Evolutionary conservation across 352 stramenopile species (phyloP).

Genomic region (Phytophthora pluvialis): DNA sequence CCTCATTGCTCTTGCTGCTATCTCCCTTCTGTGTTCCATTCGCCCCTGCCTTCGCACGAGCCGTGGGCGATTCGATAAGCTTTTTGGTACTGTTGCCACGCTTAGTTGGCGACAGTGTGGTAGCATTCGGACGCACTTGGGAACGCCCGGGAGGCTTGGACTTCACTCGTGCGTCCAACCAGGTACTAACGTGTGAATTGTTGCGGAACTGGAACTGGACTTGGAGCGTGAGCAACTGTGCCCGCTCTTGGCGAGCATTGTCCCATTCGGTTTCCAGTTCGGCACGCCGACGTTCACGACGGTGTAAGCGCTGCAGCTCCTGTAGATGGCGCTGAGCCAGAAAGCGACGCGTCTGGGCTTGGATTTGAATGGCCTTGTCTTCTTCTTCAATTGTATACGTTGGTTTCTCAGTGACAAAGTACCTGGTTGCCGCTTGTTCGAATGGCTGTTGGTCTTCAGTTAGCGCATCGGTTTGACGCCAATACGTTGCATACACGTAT

Average conservation of each 20-base stretch:
- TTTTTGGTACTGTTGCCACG: conserved; percentile 15
- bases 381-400: conserved; percentile 76
- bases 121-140: not conserved
- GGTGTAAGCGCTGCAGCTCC: conserved; percentile 35
- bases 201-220: conserved; percentile 28
- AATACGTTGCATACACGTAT: conserved; percentile 52
- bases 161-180: conserved; percentile 26
- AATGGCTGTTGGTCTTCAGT: conserved; percentile 25
- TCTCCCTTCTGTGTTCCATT: conserved; percentile 20
- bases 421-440: conserved; percentile 22
- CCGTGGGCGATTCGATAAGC: conserved; percentile 1
- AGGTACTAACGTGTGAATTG: conserved; percentile 26
- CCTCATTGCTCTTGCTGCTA: not conserved
- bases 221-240: conserved; percentile 55
- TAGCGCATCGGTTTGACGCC: not conserved
- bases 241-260: conserved; percentile 40
- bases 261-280: conserved; percentile 55
- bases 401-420: conserved; percentile 45
- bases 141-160: conserved; percentile 13
- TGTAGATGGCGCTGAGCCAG: conserved; percentile 44
- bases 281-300: conserved; percentile 34
- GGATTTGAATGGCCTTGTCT: conserved; percentile 50
- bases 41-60: conserved; percentile 11
- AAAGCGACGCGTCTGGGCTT: conserved; percentile 47
- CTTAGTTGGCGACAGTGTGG: conserved; percentile 14